Evolutionary conservation across 495 filamentous ascomycete species (phyloP), one percentile per base, ranked within the genome.

Genomic region (Podospora bellae-mahoneyi): DNA sequence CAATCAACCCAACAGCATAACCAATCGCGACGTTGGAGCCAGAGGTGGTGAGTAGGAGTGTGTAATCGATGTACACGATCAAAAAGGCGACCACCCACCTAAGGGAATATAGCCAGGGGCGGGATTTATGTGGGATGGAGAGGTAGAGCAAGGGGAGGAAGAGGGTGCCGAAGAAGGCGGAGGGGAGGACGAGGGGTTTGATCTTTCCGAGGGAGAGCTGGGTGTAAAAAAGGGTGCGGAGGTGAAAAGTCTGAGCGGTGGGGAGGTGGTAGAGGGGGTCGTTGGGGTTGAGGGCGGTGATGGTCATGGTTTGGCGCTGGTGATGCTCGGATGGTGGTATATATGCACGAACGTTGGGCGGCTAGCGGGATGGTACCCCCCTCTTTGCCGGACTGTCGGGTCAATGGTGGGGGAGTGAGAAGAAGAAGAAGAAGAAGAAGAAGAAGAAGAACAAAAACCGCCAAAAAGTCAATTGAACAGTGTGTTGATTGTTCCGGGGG

Each of bases 1-100:
- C 81, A 26, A 90, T 73, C 62, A 94, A 68, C 0, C 93, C 93
- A 20, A 86, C 78, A n/a, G 85, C 86, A 71, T 92, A 93, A 0
- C 87, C 86, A 58, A 85, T 77, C 2, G 83, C 90, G 60, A 88
- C 85, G 60, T 85, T 83, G 1, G 84, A 67, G 61, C 86, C 86
- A 13, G 80, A 82, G 16, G 84, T 81, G 60, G 86, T 73, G 28
- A 75, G 77, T 28, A 88, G n/a, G 87, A 72, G 7, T 79, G 20
- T 23, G n/a, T 74, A 64, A 59, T 81, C 77, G 59, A 80, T 73
- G 28, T 66, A 64, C 9, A 82, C 72, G 27, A 80, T 75, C 1
- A 69, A 64, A 1, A 81, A 80, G 28, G 87, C 85, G 0, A 91
- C 78, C 2, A 84, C 70, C 71, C 83, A 89, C 16, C 90, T 78